A percentile compares a stretch with the other conserved stretches of the same genome.
Conservation (phyloP, 805 yeast species). For the Candida awuae region DNA sequence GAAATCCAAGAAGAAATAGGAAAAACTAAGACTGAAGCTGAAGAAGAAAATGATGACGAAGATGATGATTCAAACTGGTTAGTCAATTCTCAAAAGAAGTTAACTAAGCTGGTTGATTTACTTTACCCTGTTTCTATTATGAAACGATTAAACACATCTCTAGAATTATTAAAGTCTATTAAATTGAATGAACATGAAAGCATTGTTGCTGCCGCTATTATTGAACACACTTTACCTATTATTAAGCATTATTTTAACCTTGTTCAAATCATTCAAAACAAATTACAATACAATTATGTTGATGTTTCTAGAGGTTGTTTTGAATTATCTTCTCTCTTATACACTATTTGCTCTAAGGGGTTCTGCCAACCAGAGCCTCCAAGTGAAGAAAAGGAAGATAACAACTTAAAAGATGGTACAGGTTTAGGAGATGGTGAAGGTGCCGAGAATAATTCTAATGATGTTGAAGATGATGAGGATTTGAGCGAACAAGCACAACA, state of each 20-base stretch:
- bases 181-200: constrained; percentile 35
- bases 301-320: constrained; percentile 55
- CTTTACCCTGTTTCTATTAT: constrained; percentile 19
- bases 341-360: constrained; percentile 64
- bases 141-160: constrained; percentile 19
- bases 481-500: constrained; percentile 66
- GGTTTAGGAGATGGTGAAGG: constrained; percentile 87
- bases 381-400: constrained; percentile 50
- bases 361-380: constrained; percentile 90
- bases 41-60: constrained; percentile 33
- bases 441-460: constrained; percentile 70
- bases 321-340: constrained; percentile 46
- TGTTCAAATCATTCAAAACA: constrained; percentile 34
- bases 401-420: constrained; percentile 71
- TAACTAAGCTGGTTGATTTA: constrained; percentile 35
- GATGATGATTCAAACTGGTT: constrained; percentile 46
- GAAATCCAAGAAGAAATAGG: not conserved
- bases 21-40: no score
- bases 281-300: constrained; percentile 41
- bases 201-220: constrained; percentile 36
- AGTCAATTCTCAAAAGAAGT: constrained; percentile 36
- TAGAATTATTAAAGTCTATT: constrained; percentile 28
- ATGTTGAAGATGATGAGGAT: constrained; percentile 88
- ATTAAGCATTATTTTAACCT: constrained; percentile 50
- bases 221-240: constrained; percentile 55